A percentile compares a stretch with the other conserved stretches of the same genome.
Evolutionary conservation across 2,329 filamentous ascomycete genomes (phyloP).

Genomic region (Tolypocladium nubicola): DNA sequence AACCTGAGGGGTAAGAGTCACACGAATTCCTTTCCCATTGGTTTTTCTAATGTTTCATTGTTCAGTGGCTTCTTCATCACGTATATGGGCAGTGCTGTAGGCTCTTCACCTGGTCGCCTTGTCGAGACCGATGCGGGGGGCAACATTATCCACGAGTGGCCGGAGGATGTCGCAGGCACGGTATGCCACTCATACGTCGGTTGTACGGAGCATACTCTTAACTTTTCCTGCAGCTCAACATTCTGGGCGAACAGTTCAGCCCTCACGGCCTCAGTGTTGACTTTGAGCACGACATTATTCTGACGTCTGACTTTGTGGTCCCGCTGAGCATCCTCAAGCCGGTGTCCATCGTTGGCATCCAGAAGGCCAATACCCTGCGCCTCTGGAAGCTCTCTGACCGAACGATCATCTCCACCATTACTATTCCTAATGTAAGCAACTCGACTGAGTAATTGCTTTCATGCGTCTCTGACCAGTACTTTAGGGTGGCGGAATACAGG

Average conservation of each 20-base stretch:
- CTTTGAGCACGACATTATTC: conserved; percentile 44
- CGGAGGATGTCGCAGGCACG: conserved; percentile 41
- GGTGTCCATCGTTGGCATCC: conserved; percentile 33
- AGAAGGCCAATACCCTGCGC: conserved; percentile 44
- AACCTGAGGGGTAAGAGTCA: conserved; percentile 39
- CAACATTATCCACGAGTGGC: conserved; percentile 53
- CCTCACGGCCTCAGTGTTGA: conserved; percentile 50
- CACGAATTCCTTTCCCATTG: not conserved
- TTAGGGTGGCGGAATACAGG: conserved; percentile 48
- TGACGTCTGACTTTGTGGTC: conserved; percentile 54
- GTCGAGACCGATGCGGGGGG: conserved; percentile 49
- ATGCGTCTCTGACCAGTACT: not conserved
- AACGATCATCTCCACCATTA: conserved; percentile 49
- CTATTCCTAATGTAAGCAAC: conserved; percentile 39
- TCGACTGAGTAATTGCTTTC: fast-evolving
- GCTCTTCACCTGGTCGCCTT: conserved; percentile 47
- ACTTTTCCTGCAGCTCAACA: conserved; percentile 28
- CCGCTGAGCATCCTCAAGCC: conserved; percentile 52
- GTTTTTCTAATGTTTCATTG: not conserved
- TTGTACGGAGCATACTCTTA: too few relatives aligned
- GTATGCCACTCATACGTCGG: conserved; percentile 1
- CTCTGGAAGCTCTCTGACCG: conserved; percentile 44
- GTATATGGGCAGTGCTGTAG: conserved; percentile 49
- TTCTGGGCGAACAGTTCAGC: conserved; percentile 49
- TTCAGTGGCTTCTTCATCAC: conserved; percentile 46